phyloP scores from a whole-genome alignment of 148 eudicot genomes.

The Euryodendron excelsum region DNA sequence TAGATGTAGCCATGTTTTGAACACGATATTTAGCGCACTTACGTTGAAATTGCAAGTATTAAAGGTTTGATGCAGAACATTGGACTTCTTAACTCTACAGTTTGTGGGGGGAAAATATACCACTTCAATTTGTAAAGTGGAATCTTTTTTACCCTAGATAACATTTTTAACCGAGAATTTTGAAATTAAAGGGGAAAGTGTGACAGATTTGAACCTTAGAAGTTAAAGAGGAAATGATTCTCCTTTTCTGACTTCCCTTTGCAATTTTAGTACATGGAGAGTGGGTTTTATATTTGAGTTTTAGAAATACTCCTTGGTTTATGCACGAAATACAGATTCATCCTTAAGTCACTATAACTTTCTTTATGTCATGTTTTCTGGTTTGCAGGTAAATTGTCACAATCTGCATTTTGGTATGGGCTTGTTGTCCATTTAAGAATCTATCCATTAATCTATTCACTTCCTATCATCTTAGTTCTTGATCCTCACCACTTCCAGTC shows the following conservation, averaged over 20 bases:
- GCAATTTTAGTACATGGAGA: neutral
- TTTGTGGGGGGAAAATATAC: neutral
- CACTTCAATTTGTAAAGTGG: neutral
- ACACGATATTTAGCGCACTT: neutral
- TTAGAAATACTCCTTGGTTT: neutral
- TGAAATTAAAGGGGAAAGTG: neutral
- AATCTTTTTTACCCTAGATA: neutral
- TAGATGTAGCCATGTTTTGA: neutral
- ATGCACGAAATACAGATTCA: too few species aligned
- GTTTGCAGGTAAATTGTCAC: constrained; percentile 51
- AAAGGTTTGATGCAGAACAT: neutral
- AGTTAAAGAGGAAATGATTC: neutral
- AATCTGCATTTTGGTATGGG: constrained; percentile 96
- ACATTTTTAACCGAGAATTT: neutral
- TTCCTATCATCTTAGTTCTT: constrained; percentile 70
- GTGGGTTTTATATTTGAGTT: neutral
- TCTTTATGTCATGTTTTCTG: neutral
- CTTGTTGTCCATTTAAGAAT: constrained; percentile 90
- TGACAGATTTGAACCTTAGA: neutral
- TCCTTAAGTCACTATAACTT: neutral
- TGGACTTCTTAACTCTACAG: neutral
- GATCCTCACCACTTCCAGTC: constrained; percentile 57
- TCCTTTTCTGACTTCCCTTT: neutral
- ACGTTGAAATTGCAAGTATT: neutral
- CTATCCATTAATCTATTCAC: constrained; percentile 88